Evolutionary conservation across 2,329 filamentous ascomycete species (phyloP), one percentile per base, ranked within the genome.

Genomic region (Ramularia collo-cygni): DNA sequence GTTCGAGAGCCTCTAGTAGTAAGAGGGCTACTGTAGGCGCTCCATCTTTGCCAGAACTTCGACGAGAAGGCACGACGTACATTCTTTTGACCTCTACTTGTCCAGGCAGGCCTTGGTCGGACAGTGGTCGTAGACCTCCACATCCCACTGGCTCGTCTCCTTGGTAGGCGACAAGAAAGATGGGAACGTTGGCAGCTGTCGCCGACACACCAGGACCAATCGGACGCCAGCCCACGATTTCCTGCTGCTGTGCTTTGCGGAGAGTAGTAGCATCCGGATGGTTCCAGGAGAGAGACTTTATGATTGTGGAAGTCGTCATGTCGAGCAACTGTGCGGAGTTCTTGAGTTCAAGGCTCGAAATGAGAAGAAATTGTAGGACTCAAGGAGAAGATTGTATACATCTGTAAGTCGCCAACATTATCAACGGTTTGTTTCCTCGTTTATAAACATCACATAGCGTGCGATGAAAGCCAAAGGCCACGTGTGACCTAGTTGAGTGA

Each of bases 11-110:
- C 10, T 31, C 10, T 6, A 31, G 29, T 31, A 31, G 12, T 9
- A 3, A 31, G 29, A 13, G 29, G 29, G 8, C 29, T 15, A 31
- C 29, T 9, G 10, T 15, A 2, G 28, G 28, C 28, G 28, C 28
- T 15, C 28, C 28, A 10, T 31, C 28, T 16, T 15, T 31, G 14
- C 29, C 29, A 16, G 29, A 16, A 4, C n/a, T 29, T 5, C 37
- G 16, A n/a, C 28, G 18, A 12, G 29, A 38, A 9, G 37, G 37
- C 28, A 38, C 37, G 29, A 33, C 37, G 18, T 38, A 38, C 37
- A 33, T 38, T 15, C 28, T 38, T n/a, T 26, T 32, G 28, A 38
- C 14, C 28, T 38, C 28, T 8, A 16, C 37, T 26, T 38, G 37
- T 17, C 29, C 28, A 10, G 28, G 37, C 13, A 38, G 21, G 4